These are phyloP conservation scores for Candida boidinii DNA, from an alignment of 805 yeast genomes.

Conservation along the genomic window DNA sequence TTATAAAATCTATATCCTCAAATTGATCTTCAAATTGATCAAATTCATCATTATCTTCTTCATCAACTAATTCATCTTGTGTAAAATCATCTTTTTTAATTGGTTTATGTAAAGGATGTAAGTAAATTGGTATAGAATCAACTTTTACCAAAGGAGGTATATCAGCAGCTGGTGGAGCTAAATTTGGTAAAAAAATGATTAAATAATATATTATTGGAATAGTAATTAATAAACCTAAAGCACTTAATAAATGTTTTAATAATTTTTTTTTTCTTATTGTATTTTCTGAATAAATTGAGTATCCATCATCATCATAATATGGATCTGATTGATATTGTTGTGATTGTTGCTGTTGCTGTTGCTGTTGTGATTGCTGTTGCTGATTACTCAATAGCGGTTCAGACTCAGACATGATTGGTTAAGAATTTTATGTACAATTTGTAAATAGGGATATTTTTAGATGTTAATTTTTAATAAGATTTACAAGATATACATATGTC, in stretches of 20 bases:
- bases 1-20: conserved; percentile 3
- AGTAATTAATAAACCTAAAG: conserved; percentile 5
- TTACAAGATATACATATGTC: too few relatives aligned
- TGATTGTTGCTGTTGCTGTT: too few relatives aligned
- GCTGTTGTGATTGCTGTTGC: too few relatives aligned
- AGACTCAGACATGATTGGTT: too few relatives aligned
- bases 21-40: conserved; percentile 10
- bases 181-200: conserved; percentile 21
- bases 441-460: too few relatives aligned
- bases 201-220: conserved; percentile 19
- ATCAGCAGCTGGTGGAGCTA: conserved; percentile 22
- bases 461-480: too few relatives aligned
- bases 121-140: conserved; percentile 11
- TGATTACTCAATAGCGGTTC: too few relatives aligned
- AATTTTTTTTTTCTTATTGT: conserved; percentile 13
- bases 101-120: conserved; percentile 22
- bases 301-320: conserved; percentile 4
- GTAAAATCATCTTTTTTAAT: not conserved
- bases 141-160: conserved; percentile 19
- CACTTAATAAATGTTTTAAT: not conserved
- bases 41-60: conserved; percentile 12
- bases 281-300: conserved; percentile 3
- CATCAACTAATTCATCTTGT: not conserved
- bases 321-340: not conserved
- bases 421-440: too few relatives aligned